Evolutionary conservation across 257 asterid species (phyloP), one percentile per base, ranked within the genome.

Genomic region (Phtheirospermum japonicum): DNA sequence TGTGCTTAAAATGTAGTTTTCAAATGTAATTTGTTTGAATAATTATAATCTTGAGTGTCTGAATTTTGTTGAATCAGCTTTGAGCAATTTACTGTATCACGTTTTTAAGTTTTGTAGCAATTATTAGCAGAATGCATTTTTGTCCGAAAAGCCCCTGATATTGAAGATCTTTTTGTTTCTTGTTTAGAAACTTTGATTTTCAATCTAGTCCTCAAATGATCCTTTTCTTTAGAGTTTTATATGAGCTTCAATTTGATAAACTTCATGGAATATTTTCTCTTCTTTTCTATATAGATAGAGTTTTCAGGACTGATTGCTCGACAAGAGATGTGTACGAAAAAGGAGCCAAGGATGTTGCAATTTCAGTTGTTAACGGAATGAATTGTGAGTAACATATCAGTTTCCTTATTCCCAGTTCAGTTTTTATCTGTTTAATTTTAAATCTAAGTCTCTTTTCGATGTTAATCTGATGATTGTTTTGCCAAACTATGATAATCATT

Each of bases 261-360:
- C 28, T 13, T 18, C 56, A 42, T 42, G 0, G 48, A 42, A 3
- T 13, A 0, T 42, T 42, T 6, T 48, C 11, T 60, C 3, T 0
- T 56, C 28, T 63, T 33, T 2, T n/a, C 13, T 71, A 14, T 33
- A 56, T 71, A 92, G 99, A 92, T 77, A 85, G 89, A 67, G 95
- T 89, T 56, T 92, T 89, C 73, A 74, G 95, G 71, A 73, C 75
- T 23, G 80, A 79, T 65, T 81, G 89, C 78, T 66, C 94, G 16
- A 87, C 99, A 10, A 83, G 91, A 74, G 85, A 87, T 68, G 97
- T 92, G 49, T 92, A 92, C 59, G 96, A 89, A 67, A 77, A 79
- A 79, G 95, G 94, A 67, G 96, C 99, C 13, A 90, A 81, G 67
- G 86, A 92, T 26, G 96, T 89, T 31, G 96, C 97, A 42, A 76